Percentiles rank a stretch among this genome's conserved stretches.
These are phyloP conservation scores for Stemphylium beticola DNA, from an alignment of 2,329 filamentous ascomycete genomes.

Conservation along the genomic window DNA sequence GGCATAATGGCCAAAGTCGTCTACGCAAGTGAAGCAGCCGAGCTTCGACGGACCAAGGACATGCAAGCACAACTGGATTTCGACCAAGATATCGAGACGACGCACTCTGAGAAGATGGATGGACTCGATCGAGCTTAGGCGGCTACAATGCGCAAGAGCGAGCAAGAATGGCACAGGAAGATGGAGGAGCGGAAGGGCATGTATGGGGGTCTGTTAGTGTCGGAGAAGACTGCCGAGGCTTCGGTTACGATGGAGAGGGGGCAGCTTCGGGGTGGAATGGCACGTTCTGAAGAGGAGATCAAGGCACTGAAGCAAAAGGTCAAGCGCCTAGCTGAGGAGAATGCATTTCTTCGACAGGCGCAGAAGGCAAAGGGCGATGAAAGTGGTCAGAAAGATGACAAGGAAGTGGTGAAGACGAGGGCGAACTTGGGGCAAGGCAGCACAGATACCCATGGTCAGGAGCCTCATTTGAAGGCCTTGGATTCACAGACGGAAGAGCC, in stretches of 20 bases:
- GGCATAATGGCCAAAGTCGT: not conserved
- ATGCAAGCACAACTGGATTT: constrained; percentile 3
- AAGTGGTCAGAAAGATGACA: not conserved
- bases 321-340: not conserved
- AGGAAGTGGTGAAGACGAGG: not conserved
- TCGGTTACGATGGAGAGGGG: not conserved
- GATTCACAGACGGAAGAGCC: too few relatives aligned
- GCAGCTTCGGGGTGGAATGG: not conserved
- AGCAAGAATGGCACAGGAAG: not conserved
- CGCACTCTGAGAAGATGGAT: not conserved
- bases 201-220: not conserved
- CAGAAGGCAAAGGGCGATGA: not conserved
- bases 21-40: not conserved
- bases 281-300: not conserved
- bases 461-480: too few relatives aligned
- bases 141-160: constrained; percentile 2
- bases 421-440: too few relatives aligned
- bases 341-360: not conserved
- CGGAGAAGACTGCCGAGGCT: too few relatives aligned
- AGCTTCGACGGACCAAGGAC: constrained; percentile 1
- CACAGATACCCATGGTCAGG: too few relatives aligned
- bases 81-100: not conserved
- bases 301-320: not conserved
- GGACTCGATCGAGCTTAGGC: not conserved
- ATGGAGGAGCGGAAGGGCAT: constrained; percentile 2